phyloP scores from a whole-genome alignment of 352 stramenopile species.

The Pythium dissimile region DNA sequence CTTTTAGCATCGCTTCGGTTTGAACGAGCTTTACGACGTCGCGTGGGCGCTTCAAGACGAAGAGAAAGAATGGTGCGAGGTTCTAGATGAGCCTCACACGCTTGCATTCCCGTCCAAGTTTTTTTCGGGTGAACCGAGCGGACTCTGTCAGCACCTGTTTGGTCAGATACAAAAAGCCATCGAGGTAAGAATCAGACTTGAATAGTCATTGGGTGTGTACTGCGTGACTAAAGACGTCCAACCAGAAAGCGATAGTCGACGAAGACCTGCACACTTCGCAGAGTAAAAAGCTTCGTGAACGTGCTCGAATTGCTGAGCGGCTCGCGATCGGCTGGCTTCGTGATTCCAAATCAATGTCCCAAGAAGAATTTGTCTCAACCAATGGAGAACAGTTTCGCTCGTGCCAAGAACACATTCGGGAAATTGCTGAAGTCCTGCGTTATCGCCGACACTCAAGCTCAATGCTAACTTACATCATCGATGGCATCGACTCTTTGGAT shows the following conservation, averaged over 20 bases:
- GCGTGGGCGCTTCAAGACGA: slow-evolving; percentile 17
- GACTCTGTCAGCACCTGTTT: slow-evolving; percentile 16
- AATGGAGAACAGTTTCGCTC: slow-evolving; percentile 50
- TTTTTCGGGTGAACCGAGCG: slow-evolving; percentile 1
- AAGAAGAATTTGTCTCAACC: slow-evolving; percentile 47
- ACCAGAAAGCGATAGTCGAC: slow-evolving; percentile 42
- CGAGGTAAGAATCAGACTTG: slow-evolving; percentile 27
- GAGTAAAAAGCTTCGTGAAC: slow-evolving; percentile 44
- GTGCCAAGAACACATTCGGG: slow-evolving; percentile 60
- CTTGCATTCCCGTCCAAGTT: slow-evolving; percentile 11
- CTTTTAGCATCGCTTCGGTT: slow-evolving; percentile 7
- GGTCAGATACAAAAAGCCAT: slow-evolving; percentile 35
- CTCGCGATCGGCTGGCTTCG: slow-evolving; percentile 30
- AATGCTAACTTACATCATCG: slow-evolving; percentile 22
- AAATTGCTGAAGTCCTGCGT: slow-evolving; percentile 42
- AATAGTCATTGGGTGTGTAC: neutral
- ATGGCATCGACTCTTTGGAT: slow-evolving; percentile 44
- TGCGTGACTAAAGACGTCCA: neutral
- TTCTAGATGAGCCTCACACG: slow-evolving; percentile 10
- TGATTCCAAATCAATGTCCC: slow-evolving; percentile 23
- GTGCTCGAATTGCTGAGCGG: slow-evolving; percentile 41
- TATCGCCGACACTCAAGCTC: slow-evolving; percentile 9
- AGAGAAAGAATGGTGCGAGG: slow-evolving; percentile 11
- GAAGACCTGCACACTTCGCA: slow-evolving; percentile 47
- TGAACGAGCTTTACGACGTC: slow-evolving; percentile 13